A percentile compares a stretch with the other conserved stretches of the same genome.
These are phyloP conservation scores for Oryza officinalis DNA, from an alignment of 176 grass and related monocot species.

Conservation along the genomic window DNA sequence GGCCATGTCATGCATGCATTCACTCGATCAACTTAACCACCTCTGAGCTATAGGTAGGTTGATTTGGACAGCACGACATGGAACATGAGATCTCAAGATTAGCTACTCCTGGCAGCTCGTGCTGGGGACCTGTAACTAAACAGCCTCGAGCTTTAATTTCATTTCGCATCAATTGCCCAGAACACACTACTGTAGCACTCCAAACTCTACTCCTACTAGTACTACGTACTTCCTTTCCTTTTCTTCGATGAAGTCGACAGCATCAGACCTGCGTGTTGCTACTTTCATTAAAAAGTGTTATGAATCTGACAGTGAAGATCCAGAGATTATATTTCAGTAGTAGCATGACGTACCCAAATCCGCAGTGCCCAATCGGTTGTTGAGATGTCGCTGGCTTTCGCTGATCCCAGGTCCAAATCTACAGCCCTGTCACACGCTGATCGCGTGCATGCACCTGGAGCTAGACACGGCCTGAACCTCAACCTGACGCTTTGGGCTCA, in stretches of 20 bases:
- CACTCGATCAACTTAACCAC: not conserved
- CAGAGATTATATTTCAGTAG: not conserved
- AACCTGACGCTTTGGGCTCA: not conserved
- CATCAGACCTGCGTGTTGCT: no score
- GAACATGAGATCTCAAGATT: not conserved
- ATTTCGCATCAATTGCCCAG: not conserved
- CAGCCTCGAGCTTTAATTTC: not conserved
- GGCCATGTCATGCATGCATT: not conserved
- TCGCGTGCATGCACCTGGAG: not conserved
- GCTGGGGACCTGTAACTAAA: not conserved
- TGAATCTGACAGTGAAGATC: not conserved
- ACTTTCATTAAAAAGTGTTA: not conserved
- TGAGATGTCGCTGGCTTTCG: not conserved
- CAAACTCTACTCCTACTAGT: not conserved
- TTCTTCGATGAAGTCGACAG: no score
- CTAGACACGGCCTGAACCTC: not conserved
- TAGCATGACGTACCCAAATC: no score
- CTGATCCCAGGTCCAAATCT: not conserved
- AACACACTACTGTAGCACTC: not conserved
- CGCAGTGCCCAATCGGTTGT: not conserved
- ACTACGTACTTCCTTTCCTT: no score
- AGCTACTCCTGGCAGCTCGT: not conserved
- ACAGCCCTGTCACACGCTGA: not conserved
- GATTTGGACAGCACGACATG: not conserved
- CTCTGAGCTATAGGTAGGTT: not conserved